Conservation (phyloP, 2,329 filamentous ascomycete species). For the Kalmusia sp. region DNA sequence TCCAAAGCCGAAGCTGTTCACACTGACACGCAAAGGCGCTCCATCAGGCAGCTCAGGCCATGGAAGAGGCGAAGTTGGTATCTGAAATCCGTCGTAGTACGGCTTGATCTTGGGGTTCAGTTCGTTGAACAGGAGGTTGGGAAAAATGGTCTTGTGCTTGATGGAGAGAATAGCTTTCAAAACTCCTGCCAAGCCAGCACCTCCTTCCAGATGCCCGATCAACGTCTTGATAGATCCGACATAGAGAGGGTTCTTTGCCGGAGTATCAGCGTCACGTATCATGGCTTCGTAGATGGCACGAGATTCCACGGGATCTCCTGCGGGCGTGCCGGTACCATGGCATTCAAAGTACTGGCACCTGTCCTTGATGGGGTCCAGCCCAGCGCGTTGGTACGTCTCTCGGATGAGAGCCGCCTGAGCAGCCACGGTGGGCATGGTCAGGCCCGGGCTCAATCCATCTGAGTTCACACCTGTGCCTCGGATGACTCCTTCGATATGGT, state of each 20-base stretch:
- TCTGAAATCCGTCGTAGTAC: conserved; percentile 11
- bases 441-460: conserved; percentile 23
- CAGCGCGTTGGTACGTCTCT: not conserved
- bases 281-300: conserved; percentile 21
- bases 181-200: conserved; percentile 40
- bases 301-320: conserved; percentile 47
- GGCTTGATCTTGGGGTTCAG: conserved; percentile 24
- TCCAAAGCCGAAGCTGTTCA: conserved; percentile 10
- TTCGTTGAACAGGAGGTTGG: conserved; percentile 25
- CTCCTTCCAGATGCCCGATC: conserved; percentile 43
- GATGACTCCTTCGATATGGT: conserved; percentile 29
- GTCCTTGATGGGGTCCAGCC: conserved; percentile 12
- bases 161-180: conserved; percentile 48
- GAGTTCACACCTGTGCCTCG: conserved; percentile 21
- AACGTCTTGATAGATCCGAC: conserved; percentile 36
- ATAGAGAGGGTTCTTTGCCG: not conserved
- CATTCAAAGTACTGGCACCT: conserved; percentile 39
- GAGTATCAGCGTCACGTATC: not conserved
- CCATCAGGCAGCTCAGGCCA: conserved; percentile 6
- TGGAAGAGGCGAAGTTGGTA: conserved; percentile 14
- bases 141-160: conserved; percentile 42
- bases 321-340: conserved; percentile 58
- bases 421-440: conserved; percentile 40
- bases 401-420: conserved; percentile 44
- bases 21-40: not conserved